Percentiles rank a stretch among this genome's conserved stretches.
Conservation (phyloP, 2,329 filamentous ascomycete species). For the Coniella vitis region DNA sequence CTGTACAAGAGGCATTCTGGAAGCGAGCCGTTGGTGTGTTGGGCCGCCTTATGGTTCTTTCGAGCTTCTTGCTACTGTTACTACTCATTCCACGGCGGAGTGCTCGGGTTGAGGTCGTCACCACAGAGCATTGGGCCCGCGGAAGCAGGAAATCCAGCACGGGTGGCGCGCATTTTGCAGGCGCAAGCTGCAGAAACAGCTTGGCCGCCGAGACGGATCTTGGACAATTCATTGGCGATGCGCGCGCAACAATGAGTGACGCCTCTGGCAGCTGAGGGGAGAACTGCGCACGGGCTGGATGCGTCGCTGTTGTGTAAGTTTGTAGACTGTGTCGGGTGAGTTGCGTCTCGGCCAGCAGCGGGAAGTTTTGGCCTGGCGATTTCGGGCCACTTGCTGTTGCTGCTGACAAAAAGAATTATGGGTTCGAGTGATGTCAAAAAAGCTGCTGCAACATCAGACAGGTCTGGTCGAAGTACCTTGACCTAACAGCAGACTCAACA, state of each 20-base stretch:
- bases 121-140: neutral
- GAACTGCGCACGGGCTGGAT: neutral
- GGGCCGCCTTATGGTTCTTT: neutral
- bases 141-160: slow-evolving; percentile 38
- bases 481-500: no score
- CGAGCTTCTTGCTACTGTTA: no score
- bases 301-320: no score
- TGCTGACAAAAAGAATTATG: neutral
- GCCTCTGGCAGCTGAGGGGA: neutral
- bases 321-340: no score
- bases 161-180: slow-evolving; percentile 18
- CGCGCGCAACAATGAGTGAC: neutral
- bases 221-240: slow-evolving; percentile 8
- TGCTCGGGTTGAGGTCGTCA: slow-evolving; percentile 15
- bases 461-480: no score
- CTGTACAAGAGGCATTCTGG: neutral
- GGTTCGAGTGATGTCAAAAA: neutral
- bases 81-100: slow-evolving; percentile 5
- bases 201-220: slow-evolving; percentile 22
- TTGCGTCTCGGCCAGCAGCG: no score
- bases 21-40: neutral
- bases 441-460: neutral
- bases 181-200: slow-evolving; percentile 26
- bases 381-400: neutral
- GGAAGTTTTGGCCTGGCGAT: no score